A percentile compares a stretch with the other conserved stretches of the same genome.
Evolutionary conservation across 2,329 filamentous ascomycete genomes (phyloP).

Genomic region (Exophiala alcalophila): DNA sequence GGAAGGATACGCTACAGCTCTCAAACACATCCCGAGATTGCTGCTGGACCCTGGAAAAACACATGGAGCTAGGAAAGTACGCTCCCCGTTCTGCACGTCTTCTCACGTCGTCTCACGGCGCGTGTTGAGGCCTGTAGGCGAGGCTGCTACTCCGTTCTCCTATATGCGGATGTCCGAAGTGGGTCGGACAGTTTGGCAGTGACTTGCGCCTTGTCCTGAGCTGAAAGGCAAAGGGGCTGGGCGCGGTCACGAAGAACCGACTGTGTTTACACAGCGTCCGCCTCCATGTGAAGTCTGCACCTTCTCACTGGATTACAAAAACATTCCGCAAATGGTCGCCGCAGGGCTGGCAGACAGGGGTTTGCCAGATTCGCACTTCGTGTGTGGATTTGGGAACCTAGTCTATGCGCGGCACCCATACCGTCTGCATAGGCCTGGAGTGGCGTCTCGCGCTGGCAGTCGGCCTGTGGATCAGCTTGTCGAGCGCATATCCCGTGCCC

Average conservation of each 20-base stretch:
- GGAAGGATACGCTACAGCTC: slow-evolving; percentile 15
- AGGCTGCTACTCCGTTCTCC: not conserved
- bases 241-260: slow-evolving; percentile 10
- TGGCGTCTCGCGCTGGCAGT: not conserved
- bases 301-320: slow-evolving; percentile 5
- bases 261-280: slow-evolving; percentile 7
- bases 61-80: slow-evolving; percentile 6
- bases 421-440: slow-evolving; percentile 7
- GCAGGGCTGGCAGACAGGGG: slow-evolving; percentile 18
- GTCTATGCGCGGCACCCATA: slow-evolving; percentile 11
- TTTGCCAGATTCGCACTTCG: slow-evolving; percentile 12
- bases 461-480: too few relatives aligned
- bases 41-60: slow-evolving; percentile 2
- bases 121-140: not conserved
- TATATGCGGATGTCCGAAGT: slow-evolving; percentile 10
- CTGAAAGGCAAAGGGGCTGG: not conserved
- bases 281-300: slow-evolving; percentile 14
- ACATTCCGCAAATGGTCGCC: slow-evolving; percentile 11
- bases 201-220: slow-evolving; percentile 1
- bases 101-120: not conserved
- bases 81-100: not conserved
- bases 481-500: not conserved
- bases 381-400: slow-evolving; percentile 17
- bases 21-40: slow-evolving; percentile 9
- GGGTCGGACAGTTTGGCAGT: slow-evolving; percentile 15